Base-by-base conservation (phyloP, 116 monocot species). In the Papilionanthe hybrid region DNA sequence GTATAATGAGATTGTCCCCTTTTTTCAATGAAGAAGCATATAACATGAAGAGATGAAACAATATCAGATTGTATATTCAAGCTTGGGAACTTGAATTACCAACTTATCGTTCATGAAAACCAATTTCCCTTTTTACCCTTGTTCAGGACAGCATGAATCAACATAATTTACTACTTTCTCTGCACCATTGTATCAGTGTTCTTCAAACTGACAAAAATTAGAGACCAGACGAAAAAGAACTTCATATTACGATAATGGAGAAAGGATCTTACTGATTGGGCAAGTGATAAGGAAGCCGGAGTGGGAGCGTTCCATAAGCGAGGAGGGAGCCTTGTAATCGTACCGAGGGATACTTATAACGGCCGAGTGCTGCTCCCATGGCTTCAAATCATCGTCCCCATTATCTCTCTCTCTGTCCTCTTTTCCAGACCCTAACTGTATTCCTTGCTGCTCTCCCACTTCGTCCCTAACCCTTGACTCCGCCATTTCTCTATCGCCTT, bases 251-350 rank as follows among this genome's bases (percentile, higher is more conserved):
- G 4, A 75, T 12, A 28, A 50, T 47, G 17, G 42, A n/a, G 25
- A 29, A 37, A 67, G 71, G 55, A 28, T 68, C 57, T 82, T 57
- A 90, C 87, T 87, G 80, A 90, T 87, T 27, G 90, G 90, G 83
- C 90, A 90, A 18, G 90, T 90, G 78, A 90, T 90, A 83, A 90
- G 90, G 56, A 90, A 90, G 1, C 90, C 90, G 55, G 85, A 90
- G 56, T 66, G 85, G 19, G 90, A 85, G 49, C 80, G 78, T 13
- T 74, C 79, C 8, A 90, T 75, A 76, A 90, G 79, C 8, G 87
- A 87, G 32, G 83, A 82, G 9, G 87, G 75, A 0, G 90, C 90
- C 19, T 55, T 80, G 87, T 90, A 90, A 41, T 90, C 90, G 66
- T 81, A 90, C 44, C 90, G 84, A 1, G 90, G 90, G 57, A 90